Evolutionary conservation across 768 basidiomycete species (phyloP).

Genomic region (Boletus rubroflammeus): DNA sequence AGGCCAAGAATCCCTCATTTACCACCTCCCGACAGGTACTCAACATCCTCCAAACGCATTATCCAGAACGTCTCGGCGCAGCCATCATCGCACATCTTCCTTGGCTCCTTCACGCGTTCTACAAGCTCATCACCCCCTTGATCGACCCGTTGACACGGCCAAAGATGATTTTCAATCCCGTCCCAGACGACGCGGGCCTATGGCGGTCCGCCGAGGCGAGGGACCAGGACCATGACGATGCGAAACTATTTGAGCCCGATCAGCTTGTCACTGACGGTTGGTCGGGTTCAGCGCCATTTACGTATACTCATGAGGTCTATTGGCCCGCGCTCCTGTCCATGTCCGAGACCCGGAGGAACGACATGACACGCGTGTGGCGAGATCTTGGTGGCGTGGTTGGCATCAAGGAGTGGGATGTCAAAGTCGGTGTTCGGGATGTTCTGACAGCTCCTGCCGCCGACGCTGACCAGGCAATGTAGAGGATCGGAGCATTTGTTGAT

Average conservation of each 20-base stretch:
- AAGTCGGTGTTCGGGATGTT: constrained; percentile 32
- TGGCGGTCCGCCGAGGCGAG: constrained; percentile 26
- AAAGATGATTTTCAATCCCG: constrained; percentile 75
- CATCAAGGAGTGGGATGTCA: constrained; percentile 77
- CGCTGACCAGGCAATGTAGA: constrained; percentile 11
- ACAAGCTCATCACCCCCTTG: constrained; percentile 74
- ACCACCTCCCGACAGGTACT: constrained; percentile 41
- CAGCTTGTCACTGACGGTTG: constrained; percentile 70
- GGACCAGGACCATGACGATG: constrained; percentile 15
- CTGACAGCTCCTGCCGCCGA: background rate
- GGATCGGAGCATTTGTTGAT: background rate
- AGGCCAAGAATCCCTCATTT: constrained; percentile 54
- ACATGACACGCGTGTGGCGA: constrained; percentile 61
- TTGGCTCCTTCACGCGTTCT: constrained; percentile 69
- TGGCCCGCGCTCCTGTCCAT: constrained; percentile 63
- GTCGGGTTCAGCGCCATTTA: constrained; percentile 64
- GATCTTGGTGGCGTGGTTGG: constrained; percentile 67
- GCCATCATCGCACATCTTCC: constrained; percentile 80
- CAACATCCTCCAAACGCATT: constrained; percentile 74
- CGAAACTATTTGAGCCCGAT: constrained; percentile 55
- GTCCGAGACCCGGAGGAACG: constrained; percentile 47
- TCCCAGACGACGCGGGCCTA: constrained; percentile 21
- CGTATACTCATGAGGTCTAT: constrained; percentile 71
- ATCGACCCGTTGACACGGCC: constrained; percentile 78
- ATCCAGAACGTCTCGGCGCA: constrained; percentile 79